phyloP scores from a whole-genome alignment of 2,329 filamentous ascomycete genomes.

The Pyrenophora seminiperda region DNA sequence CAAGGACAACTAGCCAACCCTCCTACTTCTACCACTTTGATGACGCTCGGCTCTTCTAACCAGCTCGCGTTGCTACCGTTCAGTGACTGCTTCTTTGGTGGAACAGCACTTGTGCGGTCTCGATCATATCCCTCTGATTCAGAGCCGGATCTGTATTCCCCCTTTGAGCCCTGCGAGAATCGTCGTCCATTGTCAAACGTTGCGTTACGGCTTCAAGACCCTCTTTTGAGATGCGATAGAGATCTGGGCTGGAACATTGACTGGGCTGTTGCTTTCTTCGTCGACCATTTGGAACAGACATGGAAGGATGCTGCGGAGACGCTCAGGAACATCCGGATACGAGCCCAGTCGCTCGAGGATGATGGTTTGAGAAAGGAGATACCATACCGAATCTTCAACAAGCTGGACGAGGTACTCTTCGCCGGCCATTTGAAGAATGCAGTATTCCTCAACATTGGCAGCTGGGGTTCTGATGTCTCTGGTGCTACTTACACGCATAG shows the following conservation, averaged over 20 bases:
- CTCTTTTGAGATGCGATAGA: conserved; percentile 23
- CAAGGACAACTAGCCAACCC: background rate
- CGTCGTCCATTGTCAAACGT: conserved; percentile 8
- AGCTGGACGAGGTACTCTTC: conserved; percentile 47
- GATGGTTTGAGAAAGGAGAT: conserved; percentile 28
- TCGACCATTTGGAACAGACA: conserved; percentile 37
- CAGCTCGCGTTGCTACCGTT: conserved; percentile 14
- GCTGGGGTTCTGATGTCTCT: conserved; percentile 33
- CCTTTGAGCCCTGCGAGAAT: conserved; percentile 1
- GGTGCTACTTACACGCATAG: conserved; percentile 47
- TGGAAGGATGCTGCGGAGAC: conserved; percentile 24
- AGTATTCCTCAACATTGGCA: conserved; percentile 43
- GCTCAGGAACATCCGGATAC: conserved; percentile 24
- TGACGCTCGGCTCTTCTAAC: conserved; percentile 18
- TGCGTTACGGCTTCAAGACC: conserved; percentile 28
- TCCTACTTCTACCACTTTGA: conserved; percentile 9
- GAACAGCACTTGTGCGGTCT: background rate
- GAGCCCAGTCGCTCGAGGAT: conserved; percentile 18
- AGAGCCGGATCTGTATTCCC: conserved; percentile 21
- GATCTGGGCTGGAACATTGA: conserved; percentile 50
- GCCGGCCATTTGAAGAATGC: conserved; percentile 45
- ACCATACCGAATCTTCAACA: conserved; percentile 46
- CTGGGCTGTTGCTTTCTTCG: conserved; percentile 50
- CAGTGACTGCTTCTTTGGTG: conserved; percentile 15
- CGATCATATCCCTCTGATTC: conserved; percentile 25